Evolutionary conservation across 495 filamentous ascomycete genomes (phyloP), one percentile per base, ranked within the genome.

Genomic region (Talaromyces trachyspermus): DNA sequence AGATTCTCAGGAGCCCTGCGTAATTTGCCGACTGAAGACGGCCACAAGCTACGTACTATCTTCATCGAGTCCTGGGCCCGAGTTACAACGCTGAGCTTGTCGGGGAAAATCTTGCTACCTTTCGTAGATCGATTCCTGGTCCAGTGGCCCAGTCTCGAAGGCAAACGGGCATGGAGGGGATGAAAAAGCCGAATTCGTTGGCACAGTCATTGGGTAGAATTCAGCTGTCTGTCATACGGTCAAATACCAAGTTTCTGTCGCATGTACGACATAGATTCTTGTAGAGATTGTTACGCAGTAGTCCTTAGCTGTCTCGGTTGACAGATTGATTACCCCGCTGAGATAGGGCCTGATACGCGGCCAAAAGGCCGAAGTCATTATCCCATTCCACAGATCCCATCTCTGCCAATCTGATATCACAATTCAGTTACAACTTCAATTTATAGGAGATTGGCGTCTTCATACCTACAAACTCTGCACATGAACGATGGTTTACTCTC

Each of bases 31-130:
- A 15, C 14, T 37, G 19, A 12, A 37, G 9, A 37, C 33, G 11
- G 32, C 19, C 3, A 48, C 62, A 32, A 72, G 58, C 78, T 90
- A 56, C 76, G 81, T 35, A 83, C 77, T 5, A 73, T 97, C 17
- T 97, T 90, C 59, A 75, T 95, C 11, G 92, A 98, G 75, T 88
- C 81, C 22, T 97, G 88, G 84, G 94, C 92, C 2, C 76, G 90
- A 14, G 83, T 92, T 3, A 78, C 69, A 46, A 80, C 74, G 8
- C 59, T 95, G 55, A 96, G 91, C 68, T 62, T 94, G 41, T 89
- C 84, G 46, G 90, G 91, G 5, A 77, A 75, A 51, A 62, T 96
- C 5, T 67, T 96, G 43, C 57, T 81, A 29, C 63, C 68, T 23
- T 55, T 84, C 36, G 83, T 80, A 39, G 79, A 91, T 65, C 69